Evolutionary conservation across 2,329 filamentous ascomycete species (phyloP), one percentile per base, ranked within the genome.

Genomic region (Aureobasidium sp.): DNA sequence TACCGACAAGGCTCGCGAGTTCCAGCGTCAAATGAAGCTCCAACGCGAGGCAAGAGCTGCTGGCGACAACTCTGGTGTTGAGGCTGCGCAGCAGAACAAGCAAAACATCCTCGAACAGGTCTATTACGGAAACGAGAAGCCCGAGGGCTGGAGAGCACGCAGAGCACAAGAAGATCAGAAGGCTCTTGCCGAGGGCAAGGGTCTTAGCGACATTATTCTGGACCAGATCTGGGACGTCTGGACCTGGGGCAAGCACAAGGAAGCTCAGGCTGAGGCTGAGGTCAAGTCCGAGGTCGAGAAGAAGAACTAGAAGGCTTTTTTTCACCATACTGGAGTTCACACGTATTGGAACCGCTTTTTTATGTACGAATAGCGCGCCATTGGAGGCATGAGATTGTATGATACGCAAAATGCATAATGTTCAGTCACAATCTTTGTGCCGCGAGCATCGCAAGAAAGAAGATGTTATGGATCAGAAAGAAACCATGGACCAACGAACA

Each of bases 151-250:
- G 79, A 78, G 76, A 67, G 66, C 63, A 32, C 68, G 73, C 66
- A 66, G 77, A 61, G 64, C 78, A 64, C 72, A 74, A 64, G 78
- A 79, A 70, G 77, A 79, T 64, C 73, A 72, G 69, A 76, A 76
- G 66, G 72, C 73, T 64, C 63, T 74, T 23, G 73, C 73, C 46
- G 71, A 72, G 55, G 73, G 73, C 1, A 74, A 74, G 53, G 70
- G 72, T 4, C 70, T 72, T 64, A 70, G 66, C 6, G 73, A 74
- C 63, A 73, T 75, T 67, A 75, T 75, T 41, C 67, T 68, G 61
- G 73, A 75, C 65, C 73, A 75, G 68, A 71, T 75, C 26, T 66
- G 64, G 64, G 63, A 64, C 44, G 64, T 66, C 44, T 66, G 64
- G 64, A 66, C 62, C 20, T 66, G 64, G 64, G 64, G 62, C 12